Percentiles rank a stretch among this genome's conserved stretches.
These are phyloP conservation scores for Protomyces inundatus DNA, from an alignment of 1,139 yeast species.

Conservation along the genomic window DNA sequence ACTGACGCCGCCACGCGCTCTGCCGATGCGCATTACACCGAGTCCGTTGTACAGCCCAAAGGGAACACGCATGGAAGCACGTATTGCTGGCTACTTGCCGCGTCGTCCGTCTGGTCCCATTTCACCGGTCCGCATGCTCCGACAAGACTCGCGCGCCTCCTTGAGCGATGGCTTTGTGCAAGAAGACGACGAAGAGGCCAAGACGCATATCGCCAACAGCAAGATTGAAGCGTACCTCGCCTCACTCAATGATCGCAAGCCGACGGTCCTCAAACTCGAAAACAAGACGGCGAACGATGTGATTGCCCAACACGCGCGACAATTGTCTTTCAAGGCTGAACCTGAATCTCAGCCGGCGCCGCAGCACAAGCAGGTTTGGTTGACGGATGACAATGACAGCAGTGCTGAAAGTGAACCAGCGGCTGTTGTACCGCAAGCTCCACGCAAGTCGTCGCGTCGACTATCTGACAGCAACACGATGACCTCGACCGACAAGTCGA, in stretches of 20 bases:
- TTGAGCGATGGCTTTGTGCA: conserved; percentile 11
- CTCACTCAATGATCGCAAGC: conserved; percentile 1
- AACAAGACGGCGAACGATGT: background rate
- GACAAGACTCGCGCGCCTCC: background rate
- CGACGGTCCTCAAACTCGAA: background rate
- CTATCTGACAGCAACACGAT: background rate
- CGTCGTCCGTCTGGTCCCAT: background rate
- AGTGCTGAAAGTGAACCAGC: background rate
- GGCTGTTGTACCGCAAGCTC: background rate
- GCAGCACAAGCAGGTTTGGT: background rate
- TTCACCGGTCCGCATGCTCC: background rate
- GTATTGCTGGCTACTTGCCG: background rate
- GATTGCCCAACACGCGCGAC: background rate
- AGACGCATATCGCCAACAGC: conserved; percentile 10
- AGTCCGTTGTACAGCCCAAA: background rate
- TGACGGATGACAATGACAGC: background rate
- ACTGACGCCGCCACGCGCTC: background rate
- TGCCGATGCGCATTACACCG: background rate
- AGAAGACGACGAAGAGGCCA: conserved; percentile 12
- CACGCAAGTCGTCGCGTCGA: background rate
- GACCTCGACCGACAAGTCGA: background rate
- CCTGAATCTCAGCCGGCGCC: background rate
- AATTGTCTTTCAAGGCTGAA: background rate
- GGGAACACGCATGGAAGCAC: background rate
- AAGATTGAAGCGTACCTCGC: conserved; percentile 14